phyloP scores from a whole-genome alignment of 768 basidiomycete genomes.

The Podaxis mareebaensis region DNA sequence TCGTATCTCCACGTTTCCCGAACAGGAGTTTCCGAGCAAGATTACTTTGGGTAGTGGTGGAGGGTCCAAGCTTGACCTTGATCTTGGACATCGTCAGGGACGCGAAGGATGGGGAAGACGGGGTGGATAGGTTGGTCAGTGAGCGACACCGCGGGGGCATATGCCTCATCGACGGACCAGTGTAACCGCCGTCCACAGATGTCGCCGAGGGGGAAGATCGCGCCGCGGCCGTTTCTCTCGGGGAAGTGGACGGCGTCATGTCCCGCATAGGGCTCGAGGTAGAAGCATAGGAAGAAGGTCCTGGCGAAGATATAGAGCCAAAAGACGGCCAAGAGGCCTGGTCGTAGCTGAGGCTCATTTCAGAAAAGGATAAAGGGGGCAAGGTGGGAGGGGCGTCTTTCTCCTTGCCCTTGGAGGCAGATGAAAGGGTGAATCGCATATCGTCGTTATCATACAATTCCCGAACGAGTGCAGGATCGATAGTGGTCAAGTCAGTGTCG shows the following conservation, averaged over 20 bases:
- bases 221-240: background rate
- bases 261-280: conserved; percentile 20
- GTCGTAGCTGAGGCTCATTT: conserved; percentile 49
- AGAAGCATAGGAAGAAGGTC: conserved; percentile 35
- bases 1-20: conserved; percentile 35
- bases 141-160: conserved; percentile 53
- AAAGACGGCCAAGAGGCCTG: conserved; percentile 40
- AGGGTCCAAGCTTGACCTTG: conserved; percentile 45
- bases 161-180: conserved; percentile 23
- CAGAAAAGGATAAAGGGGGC: conserved; percentile 64
- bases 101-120: conserved; percentile 41
- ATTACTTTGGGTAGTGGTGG: conserved; percentile 42
- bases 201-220: conserved; percentile 23
- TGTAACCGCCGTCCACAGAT: background rate
- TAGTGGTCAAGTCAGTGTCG: conserved; percentile 20
- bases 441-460: conserved; percentile 18
- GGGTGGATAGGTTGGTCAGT: conserved; percentile 52
- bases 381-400: conserved; percentile 64
- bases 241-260: conserved; percentile 22
- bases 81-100: conserved; percentile 48
- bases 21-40: conserved; percentile 58
- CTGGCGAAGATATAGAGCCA: conserved; percentile 32
- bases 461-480: conserved; percentile 18
- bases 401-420: conserved; percentile 51
- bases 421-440: conserved; percentile 17